Evolutionary conservation across 257 asterid species (phyloP), one percentile per base, ranked within the genome.

Genomic region (Gynochthodes officinalis): DNA sequence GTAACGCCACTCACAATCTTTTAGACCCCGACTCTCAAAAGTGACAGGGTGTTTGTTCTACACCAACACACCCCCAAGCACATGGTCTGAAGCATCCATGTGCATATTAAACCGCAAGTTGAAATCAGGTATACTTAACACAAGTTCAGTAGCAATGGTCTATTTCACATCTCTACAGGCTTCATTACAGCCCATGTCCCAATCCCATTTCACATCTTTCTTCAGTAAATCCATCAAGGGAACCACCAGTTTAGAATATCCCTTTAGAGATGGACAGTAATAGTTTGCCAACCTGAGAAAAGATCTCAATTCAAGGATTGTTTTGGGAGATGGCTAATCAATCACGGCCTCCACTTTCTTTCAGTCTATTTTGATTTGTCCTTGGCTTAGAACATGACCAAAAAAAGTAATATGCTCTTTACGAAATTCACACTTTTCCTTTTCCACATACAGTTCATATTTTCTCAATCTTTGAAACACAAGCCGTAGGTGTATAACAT

Each of bases 171-270:
- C 0, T 43, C 23, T 5, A 44, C 72, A 80, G 0, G 78, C 62
- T 5, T 2, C 21, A 0, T 23, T 18, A 7, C 73, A 70, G 0
- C 12, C 4, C 1, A 3, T 7, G 0, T 0, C 15, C 77, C 74
- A 70, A 0, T 30, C 59, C 65, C 37, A 79, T 0, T 11, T 6
- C 3, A 2, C 0, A 5, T 62, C 62, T 5, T 72, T 81, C 72
- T 66, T 77, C 7, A 75, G 4, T n/a, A 77, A 32, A 1, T 74
- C 54, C 1, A 35, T 73, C 77, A 77, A 66, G 0, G 75, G 53
- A 0, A 23, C 49, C 1, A 16, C 63, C 5, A 57, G 46, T 2
- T 21, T 49, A 0, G 70, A 68, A 2, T 68, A 69, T 0, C 18
- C 70, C 1, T 48, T 15, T 1, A 48, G 49, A 33, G 23, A n/a